A percentile compares a stretch with the other conserved stretches of the same genome.
phyloP scores from a whole-genome alignment of 345 rosid genomes.

The Lepidium africanum region DNA sequence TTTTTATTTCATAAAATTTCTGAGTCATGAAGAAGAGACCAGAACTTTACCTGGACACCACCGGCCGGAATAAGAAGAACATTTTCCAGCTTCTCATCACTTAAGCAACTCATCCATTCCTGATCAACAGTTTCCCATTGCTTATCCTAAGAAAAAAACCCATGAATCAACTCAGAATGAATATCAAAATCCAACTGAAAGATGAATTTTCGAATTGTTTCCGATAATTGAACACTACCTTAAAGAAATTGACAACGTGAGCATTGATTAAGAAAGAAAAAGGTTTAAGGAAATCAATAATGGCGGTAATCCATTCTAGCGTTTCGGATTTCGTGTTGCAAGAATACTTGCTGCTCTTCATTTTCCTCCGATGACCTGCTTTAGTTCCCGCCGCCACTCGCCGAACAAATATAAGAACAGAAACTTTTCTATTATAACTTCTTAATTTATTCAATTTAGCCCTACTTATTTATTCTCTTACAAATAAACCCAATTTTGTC shows the following conservation, averaged over 20 bases:
- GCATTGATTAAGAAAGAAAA: slow-evolving; percentile 48
- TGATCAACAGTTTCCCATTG: slow-evolving; percentile 73
- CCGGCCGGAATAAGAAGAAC: slow-evolving; percentile 77
- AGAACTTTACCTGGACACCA: slow-evolving; percentile 40
- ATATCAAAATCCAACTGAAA: not conserved
- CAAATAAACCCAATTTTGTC: not conserved
- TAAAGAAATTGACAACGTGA: slow-evolving; percentile 81
- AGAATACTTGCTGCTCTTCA: slow-evolving; percentile 35
- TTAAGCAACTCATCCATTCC: slow-evolving; percentile 74
- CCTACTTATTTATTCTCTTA: not conserved
- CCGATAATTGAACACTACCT: slow-evolving; percentile 13
- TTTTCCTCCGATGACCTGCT: not conserved
- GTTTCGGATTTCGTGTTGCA: slow-evolving; percentile 60
- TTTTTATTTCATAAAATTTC: not conserved
- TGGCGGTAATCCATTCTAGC: slow-evolving; percentile 65
- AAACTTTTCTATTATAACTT: not conserved
- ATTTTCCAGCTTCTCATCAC: slow-evolving; percentile 46
- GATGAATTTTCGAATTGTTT: not conserved
- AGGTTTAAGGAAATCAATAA: slow-evolving; percentile 51
- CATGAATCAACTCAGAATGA: not conserved
- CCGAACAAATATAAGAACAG: not conserved
- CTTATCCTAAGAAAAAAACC: slow-evolving; percentile 35
- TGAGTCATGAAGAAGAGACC: not conserved
- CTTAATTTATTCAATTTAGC: not conserved
- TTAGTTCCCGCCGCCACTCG: slow-evolving; percentile 15